Evolutionary conservation across 2,329 filamentous ascomycete genomes (phyloP), one percentile per base, ranked within the genome.

Genomic region (Colletotrichum echinochloae): DNA sequence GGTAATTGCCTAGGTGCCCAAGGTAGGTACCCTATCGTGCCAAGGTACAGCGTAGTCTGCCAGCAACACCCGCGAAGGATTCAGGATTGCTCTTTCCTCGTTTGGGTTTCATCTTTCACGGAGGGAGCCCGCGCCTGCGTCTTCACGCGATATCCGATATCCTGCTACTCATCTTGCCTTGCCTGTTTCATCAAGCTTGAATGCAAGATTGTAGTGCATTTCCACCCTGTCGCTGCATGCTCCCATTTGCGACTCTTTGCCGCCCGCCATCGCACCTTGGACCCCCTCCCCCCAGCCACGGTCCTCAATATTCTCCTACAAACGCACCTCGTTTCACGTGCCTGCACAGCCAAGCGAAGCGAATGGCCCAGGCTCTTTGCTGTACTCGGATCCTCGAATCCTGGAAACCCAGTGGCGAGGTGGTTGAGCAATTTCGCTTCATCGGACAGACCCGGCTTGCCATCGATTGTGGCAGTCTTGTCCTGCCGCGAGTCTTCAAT

Each of bases 91-190:
- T 37, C 33, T n/a, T 20, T n/a, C 6, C 48, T 62, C 39, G 6
- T 49, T 61, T 16, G 1, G 49, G 66, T 28, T 5, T 52, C 26
- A 66, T 56, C 46, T 46, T 46, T 51, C 56, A 55, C n/a, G 44
- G 51, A 56, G 41, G 35, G 41, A 51, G 51, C 52, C 51, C n/a
- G 60, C 35, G 11, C 23, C 49, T 59, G 44, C 23, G 7, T 28
- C 30, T 41, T 23, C 44, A 54, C 57, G 37, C 51, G 9, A 2
- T 54, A n/a, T 12, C 6, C 14, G 51, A 7, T 14, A 44, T 20
- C 48, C n/a, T n/a, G n/a, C n/a, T 30, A 44, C 2, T 0, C 16
- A 16, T n/a, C 35, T 37, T 51, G 16, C n/a, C 30, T 18, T 54
- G 35, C 8, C 23, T 30, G 6, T 37, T 7, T 8, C 16, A 26